These are phyloP conservation scores for Volvox carteri DNA, from an alignment of 163 green algal genomes.

Conservation along the genomic window DNA sequence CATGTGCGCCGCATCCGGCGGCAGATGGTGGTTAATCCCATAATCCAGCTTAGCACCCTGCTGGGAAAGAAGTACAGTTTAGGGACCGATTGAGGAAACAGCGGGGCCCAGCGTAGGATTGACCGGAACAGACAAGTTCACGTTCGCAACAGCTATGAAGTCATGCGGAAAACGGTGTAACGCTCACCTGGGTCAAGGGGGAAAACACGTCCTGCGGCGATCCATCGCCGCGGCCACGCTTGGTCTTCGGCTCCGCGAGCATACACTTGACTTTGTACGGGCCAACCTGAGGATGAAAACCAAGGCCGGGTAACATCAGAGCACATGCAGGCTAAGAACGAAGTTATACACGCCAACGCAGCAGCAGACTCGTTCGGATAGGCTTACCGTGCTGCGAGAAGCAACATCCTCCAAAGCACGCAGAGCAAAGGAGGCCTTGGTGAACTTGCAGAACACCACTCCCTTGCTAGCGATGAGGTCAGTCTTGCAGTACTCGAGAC, in stretches of 20 bases:
- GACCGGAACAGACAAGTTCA: too few relatives aligned
- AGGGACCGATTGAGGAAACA: too few relatives aligned
- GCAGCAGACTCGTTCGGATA: too few relatives aligned
- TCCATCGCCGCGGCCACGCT: conserved; percentile 65
- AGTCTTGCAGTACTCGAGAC: conserved; percentile 94
- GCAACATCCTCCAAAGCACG: conserved; percentile 83
- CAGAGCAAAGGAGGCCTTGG: conserved; percentile 84
- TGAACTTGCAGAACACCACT: conserved; percentile 94
- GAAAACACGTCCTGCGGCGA: conserved; percentile 60
- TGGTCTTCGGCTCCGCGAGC: conserved; percentile 92
- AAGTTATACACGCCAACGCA: too few relatives aligned
- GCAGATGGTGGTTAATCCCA: conserved; percentile 52
- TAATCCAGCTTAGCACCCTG: conserved; percentile 64
- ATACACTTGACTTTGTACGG: conserved; percentile 95
- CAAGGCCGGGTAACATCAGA: background rate
- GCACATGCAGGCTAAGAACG: too few relatives aligned
- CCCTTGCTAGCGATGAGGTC: conserved; percentile 91
- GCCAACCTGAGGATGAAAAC: conserved; percentile 68
- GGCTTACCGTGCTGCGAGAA: conserved; percentile 72
- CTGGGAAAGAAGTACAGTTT: background rate
- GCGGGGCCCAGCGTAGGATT: too few relatives aligned
- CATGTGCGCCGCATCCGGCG: conserved; percentile 28
- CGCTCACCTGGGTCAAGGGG: conserved; percentile 54
- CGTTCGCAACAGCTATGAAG: too few relatives aligned
- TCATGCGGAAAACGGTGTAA: background rate